phyloP scores from a whole-genome alignment of 2,329 filamentous ascomycete species.

The Cercospora nicotianae region DNA sequence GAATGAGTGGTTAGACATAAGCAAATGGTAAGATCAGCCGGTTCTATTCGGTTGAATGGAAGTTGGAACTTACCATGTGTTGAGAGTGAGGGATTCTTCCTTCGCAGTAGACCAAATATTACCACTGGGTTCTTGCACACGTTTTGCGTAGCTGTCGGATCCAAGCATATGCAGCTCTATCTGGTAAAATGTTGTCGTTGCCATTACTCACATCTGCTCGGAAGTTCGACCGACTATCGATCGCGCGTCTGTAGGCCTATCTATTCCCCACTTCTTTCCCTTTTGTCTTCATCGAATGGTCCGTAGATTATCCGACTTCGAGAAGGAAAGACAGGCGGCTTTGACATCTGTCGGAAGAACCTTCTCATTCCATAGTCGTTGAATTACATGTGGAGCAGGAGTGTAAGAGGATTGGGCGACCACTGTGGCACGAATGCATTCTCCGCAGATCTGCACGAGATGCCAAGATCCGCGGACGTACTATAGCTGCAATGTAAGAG shows the following conservation, averaged over 20 bases:
- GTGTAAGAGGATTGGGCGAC: neutral
- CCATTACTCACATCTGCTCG: neutral
- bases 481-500: neutral
- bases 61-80: too few species aligned
- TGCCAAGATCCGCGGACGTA: neutral
- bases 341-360: neutral
- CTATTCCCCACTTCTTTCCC: neutral
- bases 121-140: too few species aligned
- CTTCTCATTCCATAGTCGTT: neutral
- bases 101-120: too few species aligned
- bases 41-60: too few species aligned
- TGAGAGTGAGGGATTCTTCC: too few species aligned
- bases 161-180: too few species aligned
- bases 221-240: neutral
- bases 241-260: neutral
- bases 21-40: too few species aligned
- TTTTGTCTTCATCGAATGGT: too few species aligned
- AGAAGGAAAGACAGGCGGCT: too few species aligned
- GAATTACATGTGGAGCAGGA: neutral
- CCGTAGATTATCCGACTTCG: too few species aligned
- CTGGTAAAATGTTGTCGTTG: neutral
- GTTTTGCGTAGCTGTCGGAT: too few species aligned
- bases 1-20: too few species aligned
- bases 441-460: neutral
- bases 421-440: neutral